phyloP scores from a whole-genome alignment of 2,329 filamentous ascomycete species.

The Xylaria arbuscula region DNA sequence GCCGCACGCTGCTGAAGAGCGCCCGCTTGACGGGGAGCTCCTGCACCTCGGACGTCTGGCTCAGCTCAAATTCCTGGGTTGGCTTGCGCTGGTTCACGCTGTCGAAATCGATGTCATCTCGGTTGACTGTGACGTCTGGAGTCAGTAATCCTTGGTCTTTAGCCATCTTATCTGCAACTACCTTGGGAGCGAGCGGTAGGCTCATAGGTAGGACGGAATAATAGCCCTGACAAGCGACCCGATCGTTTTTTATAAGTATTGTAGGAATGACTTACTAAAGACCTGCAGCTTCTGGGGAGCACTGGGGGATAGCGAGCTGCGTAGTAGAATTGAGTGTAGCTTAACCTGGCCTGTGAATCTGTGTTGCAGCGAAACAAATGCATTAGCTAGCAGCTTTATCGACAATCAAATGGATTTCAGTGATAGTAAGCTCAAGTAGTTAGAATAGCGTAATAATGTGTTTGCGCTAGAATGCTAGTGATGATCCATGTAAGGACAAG shows the following conservation, averaged over 20 bases:
- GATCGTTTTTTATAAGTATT: not conserved
- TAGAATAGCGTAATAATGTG: not conserved
- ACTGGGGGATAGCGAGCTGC: slow-evolving; percentile 75
- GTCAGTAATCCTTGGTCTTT: slow-evolving; percentile 9
- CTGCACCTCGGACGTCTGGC: slow-evolving; percentile 83
- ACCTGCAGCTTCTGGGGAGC: slow-evolving; percentile 88
- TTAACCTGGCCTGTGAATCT: slow-evolving; percentile 96
- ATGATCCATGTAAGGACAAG: not conserved
- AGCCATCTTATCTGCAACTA: too few species aligned
- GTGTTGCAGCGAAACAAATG: slow-evolving; percentile 1
- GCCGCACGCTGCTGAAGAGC: slow-evolving; percentile 86
- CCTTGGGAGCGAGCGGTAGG: not conserved
- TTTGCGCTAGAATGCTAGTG: not conserved
- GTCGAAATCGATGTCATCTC: slow-evolving; percentile 85
- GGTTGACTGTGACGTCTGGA: slow-evolving; percentile 66
- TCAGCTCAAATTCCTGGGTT: slow-evolving; percentile 79
- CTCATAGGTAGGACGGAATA: not conserved
- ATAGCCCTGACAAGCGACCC: not conserved
- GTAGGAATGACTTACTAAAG: slow-evolving; percentile 59
- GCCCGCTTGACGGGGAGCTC: slow-evolving; percentile 85
- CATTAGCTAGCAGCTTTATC: slow-evolving; percentile 21
- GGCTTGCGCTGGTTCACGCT: slow-evolving; percentile 75
- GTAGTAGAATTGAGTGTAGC: slow-evolving; percentile 87
- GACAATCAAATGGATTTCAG: not conserved
- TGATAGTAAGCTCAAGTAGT: not conserved